Conservation (phyloP, 164 flowering plant species). For the Euptelea pleiosperma region DNA sequence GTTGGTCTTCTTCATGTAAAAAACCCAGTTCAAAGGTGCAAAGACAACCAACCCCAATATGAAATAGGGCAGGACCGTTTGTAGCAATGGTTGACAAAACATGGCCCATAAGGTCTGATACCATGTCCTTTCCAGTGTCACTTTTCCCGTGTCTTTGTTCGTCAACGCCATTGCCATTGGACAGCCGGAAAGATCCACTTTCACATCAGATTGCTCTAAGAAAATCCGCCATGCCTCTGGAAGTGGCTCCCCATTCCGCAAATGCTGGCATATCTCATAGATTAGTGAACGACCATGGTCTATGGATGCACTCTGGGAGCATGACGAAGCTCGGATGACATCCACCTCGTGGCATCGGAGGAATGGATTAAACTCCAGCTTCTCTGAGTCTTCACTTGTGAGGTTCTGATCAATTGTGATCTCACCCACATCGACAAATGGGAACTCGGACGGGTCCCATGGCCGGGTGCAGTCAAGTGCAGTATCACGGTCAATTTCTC, state of each 20-base stretch:
- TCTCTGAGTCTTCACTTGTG: constrained; percentile 47
- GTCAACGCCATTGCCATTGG: constrained; percentile 52
- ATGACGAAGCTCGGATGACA: constrained; percentile 55
- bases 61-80: constrained; percentile 55
- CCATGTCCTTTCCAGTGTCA: constrained; percentile 55
- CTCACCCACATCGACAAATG: constrained; percentile 56
- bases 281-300: constrained; percentile 79
- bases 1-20: constrained; percentile 30
- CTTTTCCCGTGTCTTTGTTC: constrained; percentile 20
- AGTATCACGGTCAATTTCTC: constrained; percentile 36
- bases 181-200: constrained; percentile 71
- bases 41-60: constrained; percentile 47
- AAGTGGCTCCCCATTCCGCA: constrained; percentile 54
- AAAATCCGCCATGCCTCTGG: constrained; percentile 66
- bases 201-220: constrained; percentile 63
- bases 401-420: constrained; percentile 45
- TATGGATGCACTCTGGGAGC: constrained; percentile 70
- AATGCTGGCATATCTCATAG: constrained; percentile 72
- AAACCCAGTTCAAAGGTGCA: constrained; percentile 38
- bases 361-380: constrained; percentile 66
- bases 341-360: constrained; percentile 53
- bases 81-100: constrained; percentile 56
- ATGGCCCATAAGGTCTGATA: constrained; percentile 44
- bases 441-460: constrained; percentile 60
- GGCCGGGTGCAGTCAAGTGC: constrained; percentile 75